Conservation (phyloP, 2,329 filamentous ascomycete genomes). For the Alternaria arbusti region DNA sequence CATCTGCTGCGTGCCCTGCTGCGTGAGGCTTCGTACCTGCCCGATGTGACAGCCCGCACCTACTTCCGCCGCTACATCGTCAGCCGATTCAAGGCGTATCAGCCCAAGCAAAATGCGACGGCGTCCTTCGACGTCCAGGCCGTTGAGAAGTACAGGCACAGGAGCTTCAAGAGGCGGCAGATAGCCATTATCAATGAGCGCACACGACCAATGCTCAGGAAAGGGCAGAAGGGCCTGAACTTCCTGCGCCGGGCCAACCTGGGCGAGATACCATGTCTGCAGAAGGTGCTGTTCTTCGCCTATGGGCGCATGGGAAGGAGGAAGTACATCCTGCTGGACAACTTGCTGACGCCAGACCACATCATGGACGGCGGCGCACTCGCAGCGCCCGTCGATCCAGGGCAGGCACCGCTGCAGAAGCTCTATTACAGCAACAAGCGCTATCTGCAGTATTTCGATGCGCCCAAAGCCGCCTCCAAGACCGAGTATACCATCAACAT, state of each 20-base stretch:
- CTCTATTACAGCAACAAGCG: constrained; percentile 45
- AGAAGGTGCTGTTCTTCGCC: constrained; percentile 60
- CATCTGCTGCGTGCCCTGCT: constrained; percentile 63
- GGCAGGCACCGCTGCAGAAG: constrained; percentile 37
- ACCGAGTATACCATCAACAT: constrained; percentile 30
- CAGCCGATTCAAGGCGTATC: constrained; percentile 56
- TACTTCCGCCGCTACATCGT: constrained; percentile 59
- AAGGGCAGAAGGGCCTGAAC: constrained; percentile 48
- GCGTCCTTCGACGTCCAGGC: constrained; percentile 20
- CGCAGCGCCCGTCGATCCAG: neutral
- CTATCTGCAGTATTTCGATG: constrained; percentile 41
- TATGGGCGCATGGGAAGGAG: constrained; percentile 65
- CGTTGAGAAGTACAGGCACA: constrained; percentile 25
- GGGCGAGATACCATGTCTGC: constrained; percentile 59
- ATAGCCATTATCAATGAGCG: constrained; percentile 31
- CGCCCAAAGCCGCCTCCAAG: constrained; percentile 25
- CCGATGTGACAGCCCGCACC: constrained; percentile 60
- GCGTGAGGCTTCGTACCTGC: constrained; percentile 66
- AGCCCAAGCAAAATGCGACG: constrained; percentile 35
- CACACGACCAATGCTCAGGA: constrained; percentile 26
- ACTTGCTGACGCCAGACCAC: constrained; percentile 34
- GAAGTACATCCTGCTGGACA: constrained; percentile 53
- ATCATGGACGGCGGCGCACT: constrained; percentile 8
- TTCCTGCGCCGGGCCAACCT: constrained; percentile 61
- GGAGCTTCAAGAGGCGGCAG: constrained; percentile 29